Percentiles rank a stretch among this genome's conserved stretches.
phyloP scores from a whole-genome alignment of 31 red algal genomes.

The Asparagopsis taxiformis region DNA sequence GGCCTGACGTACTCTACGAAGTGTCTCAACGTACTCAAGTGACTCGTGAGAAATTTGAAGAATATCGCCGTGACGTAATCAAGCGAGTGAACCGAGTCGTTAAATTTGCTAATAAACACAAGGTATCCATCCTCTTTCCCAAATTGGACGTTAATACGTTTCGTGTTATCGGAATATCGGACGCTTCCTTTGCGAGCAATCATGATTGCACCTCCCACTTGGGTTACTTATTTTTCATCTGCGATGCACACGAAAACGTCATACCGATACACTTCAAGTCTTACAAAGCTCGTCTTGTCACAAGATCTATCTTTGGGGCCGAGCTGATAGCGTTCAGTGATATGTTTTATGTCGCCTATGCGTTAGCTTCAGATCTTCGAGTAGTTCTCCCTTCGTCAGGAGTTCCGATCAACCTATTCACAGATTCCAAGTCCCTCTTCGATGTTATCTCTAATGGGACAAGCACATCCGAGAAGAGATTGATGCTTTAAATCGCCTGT shows the following conservation, averaged over 20 bases:
- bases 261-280: constrained; percentile 7
- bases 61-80: constrained; percentile 1
- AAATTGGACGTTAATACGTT: not conserved
- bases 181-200: constrained; percentile 32
- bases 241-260: not conserved
- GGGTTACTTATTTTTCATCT: constrained; percentile 14
- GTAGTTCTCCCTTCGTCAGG: not conserved
- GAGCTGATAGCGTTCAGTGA: constrained; percentile 35
- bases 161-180: constrained; percentile 6
- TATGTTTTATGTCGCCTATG: constrained; percentile 26
- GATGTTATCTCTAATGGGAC: constrained; percentile 19
- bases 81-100: not conserved
- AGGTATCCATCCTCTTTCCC: not conserved
- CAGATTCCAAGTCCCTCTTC: constrained; percentile 12
- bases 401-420: constrained; percentile 9
- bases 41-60: constrained; percentile 1
- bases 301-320: constrained; percentile 9
- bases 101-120: constrained; percentile 7
- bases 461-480: constrained; percentile 6
- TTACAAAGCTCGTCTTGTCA: constrained; percentile 15
- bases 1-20: constrained; percentile 6
- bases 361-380: constrained; percentile 1
- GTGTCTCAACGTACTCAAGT: constrained; percentile 19
- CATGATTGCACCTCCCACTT: constrained; percentile 25
- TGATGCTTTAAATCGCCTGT: constrained; percentile 13